Conservation (phyloP, 345 rosid species). For the Psidium friedrichsthalianum region DNA sequence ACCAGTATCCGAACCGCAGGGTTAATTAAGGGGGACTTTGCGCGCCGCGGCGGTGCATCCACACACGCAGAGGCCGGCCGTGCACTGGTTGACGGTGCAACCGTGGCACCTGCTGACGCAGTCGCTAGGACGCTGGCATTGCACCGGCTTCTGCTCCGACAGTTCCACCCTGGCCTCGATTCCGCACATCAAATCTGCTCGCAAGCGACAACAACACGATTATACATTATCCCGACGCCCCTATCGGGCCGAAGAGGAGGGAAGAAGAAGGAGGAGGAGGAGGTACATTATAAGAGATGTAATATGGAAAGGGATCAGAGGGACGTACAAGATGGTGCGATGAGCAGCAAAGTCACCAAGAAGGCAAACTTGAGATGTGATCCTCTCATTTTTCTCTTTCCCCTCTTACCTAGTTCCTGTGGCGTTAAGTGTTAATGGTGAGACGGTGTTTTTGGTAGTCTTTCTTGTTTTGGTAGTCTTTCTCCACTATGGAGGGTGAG, state of each 20-base stretch:
- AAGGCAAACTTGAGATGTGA: not conserved
- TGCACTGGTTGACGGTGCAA: not conserved
- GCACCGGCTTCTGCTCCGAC: not conserved
- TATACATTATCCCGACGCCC: not conserved
- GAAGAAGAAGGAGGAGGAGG: too few relatives aligned
- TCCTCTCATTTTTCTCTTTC: not conserved
- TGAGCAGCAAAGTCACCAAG: not conserved
- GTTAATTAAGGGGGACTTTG: too few relatives aligned
- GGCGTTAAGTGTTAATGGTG: too few relatives aligned
- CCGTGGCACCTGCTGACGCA: not conserved
- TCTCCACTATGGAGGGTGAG: not conserved
- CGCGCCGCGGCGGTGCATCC: not conserved
- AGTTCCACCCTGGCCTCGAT: not conserved
- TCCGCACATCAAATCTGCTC: not conserved
- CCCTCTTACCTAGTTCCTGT: too few relatives aligned
- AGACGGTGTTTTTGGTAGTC: too few relatives aligned
- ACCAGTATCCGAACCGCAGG: too few relatives aligned
- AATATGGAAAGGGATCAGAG: too few relatives aligned
- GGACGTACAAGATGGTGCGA: not conserved
- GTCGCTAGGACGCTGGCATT: not conserved
- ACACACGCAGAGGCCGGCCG: not conserved
- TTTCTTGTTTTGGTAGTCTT: too few relatives aligned
- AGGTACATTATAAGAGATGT: too few relatives aligned
- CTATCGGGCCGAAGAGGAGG: not conserved
- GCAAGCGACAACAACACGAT: not conserved